These are phyloP conservation scores for Clausena lansium DNA, from an alignment of 345 rosid species.

Conservation along the genomic window DNA sequence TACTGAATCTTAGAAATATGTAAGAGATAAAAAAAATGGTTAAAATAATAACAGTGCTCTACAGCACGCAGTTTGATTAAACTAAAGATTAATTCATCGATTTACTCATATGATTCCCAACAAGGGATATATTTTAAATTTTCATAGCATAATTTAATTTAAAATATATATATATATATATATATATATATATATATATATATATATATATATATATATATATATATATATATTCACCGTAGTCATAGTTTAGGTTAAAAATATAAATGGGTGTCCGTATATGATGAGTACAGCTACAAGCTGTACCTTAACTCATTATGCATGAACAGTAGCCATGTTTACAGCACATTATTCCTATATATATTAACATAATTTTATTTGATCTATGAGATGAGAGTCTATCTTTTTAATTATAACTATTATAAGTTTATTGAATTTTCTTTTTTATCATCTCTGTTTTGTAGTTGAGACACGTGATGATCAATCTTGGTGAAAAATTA, in stretches of 20 bases:
- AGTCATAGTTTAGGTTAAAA: constrained; percentile 24
- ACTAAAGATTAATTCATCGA: not conserved
- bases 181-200: too few species aligned
- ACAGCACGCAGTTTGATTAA: not conserved
- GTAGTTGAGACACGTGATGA: constrained; percentile 91
- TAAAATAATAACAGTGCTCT: not conserved
- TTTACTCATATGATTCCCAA: not conserved
- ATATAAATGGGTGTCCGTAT: constrained; percentile 14
- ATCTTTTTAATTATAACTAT: not conserved
- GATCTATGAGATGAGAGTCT: not conserved
- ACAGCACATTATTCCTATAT: constrained; percentile 8
- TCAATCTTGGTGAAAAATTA: constrained; percentile 85
- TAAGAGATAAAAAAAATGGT: too few species aligned
- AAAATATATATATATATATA: too few species aligned
- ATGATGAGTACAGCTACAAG: not conserved
- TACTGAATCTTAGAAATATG: not conserved
- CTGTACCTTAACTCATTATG: constrained; percentile 18
- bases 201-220: too few species aligned
- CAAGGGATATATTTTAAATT: not conserved
- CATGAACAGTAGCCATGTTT: constrained; percentile 23
- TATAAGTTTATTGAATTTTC: not conserved
- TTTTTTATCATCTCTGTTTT: not conserved
- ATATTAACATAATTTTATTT: not conserved
- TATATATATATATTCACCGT: not conserved
- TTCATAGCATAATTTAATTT: not conserved